phyloP scores from a whole-genome alignment of 2,329 filamentous ascomycete genomes.

The Nigrograna mackinnonii region DNA sequence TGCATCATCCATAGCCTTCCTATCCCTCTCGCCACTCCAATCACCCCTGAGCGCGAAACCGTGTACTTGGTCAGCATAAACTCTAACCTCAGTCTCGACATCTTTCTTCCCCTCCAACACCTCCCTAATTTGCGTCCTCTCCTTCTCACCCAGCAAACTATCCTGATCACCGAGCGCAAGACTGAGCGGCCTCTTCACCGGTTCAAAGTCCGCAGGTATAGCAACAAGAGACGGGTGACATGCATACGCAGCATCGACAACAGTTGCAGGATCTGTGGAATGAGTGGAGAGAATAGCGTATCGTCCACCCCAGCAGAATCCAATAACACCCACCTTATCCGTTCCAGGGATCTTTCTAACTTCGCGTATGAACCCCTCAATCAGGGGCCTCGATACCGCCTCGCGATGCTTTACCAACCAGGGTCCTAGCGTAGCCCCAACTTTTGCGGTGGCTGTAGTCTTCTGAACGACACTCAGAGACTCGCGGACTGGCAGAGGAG shows the following conservation, averaged over 20 bases:
- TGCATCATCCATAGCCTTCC: slow-evolving; percentile 52
- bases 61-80: slow-evolving; percentile 51
- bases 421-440: slow-evolving; percentile 42
- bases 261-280: slow-evolving; percentile 23
- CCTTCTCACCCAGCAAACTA: slow-evolving; percentile 42
- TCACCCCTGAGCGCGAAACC: slow-evolving; percentile 47
- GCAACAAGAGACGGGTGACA: slow-evolving; percentile 48
- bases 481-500: slow-evolving; percentile 44
- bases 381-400: slow-evolving; percentile 45
- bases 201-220: slow-evolving; percentile 47
- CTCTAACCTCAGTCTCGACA: slow-evolving; percentile 41
- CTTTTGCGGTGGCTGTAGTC: slow-evolving; percentile 43
- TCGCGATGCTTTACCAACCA: slow-evolving; percentile 51
- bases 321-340: slow-evolving; percentile 44
- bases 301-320: slow-evolving; percentile 48
- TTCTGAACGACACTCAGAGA: slow-evolving; percentile 41
- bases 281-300: slow-evolving; percentile 39
- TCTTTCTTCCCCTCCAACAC: slow-evolving; percentile 46
- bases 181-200: slow-evolving; percentile 43
- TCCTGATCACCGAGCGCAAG: slow-evolving; percentile 49
- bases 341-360: slow-evolving; percentile 44
- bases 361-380: slow-evolving; percentile 47
- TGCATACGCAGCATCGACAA: slow-evolving; percentile 46
- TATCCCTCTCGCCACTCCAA: slow-evolving; percentile 48
- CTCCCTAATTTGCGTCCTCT: slow-evolving; percentile 45